Evolutionary conservation across 179 eudicot species (phyloP).

Genomic region (Camellia oleifera): DNA sequence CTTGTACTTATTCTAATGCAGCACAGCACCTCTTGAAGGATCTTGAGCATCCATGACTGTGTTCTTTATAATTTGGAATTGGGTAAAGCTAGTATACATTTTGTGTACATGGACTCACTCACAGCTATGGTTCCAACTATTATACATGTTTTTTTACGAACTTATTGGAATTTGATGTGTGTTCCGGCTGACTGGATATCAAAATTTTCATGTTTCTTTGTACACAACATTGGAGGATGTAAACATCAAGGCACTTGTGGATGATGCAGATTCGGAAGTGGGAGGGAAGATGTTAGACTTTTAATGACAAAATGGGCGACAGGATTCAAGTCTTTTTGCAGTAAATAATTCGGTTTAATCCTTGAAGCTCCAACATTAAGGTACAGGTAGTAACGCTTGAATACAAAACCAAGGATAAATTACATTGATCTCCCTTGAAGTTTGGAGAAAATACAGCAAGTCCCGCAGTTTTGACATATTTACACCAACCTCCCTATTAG

Average conservation of each 20-base stretch:
- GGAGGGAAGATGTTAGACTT: conserved; percentile 79
- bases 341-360: conserved; percentile 21
- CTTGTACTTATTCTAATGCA: neutral
- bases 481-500: no score
- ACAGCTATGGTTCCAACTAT: conserved; percentile 94
- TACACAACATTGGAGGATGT: conserved; percentile 77
- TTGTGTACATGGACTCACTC: conserved; percentile 51
- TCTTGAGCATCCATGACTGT: conserved; percentile 1
- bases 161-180: neutral
- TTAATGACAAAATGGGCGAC: conserved; percentile 70
- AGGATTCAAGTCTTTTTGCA: conserved; percentile 87
- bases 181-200: neutral
- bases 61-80: neutral
- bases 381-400: neutral
- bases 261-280: conserved; percentile 60
- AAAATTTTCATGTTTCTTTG: neutral
- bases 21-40: neutral
- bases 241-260: conserved; percentile 71
- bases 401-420: no score
- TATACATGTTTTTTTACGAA: neutral
- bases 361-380: neutral
- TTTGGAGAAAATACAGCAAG: no score
- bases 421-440: no score
- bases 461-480: no score
- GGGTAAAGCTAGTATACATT: neutral